Percentiles rank a stretch among this genome's conserved stretches.
Evolutionary conservation across 495 filamentous ascomycete genomes (phyloP).

Genomic region (Antarctomyces pellizariae): DNA sequence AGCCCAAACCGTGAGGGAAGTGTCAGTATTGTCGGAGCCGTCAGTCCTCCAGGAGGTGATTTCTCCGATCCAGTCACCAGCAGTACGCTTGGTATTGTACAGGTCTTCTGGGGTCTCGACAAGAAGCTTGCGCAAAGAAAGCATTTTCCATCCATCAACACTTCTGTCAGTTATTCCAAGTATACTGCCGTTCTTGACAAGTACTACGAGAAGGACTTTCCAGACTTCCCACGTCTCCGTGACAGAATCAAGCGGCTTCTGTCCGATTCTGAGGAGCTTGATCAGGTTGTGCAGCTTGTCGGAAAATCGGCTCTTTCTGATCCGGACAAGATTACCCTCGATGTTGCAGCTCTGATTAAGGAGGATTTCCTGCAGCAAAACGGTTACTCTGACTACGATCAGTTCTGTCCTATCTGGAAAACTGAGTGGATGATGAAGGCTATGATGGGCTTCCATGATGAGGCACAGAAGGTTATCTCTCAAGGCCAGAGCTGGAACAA

Average conservation of each 20-base stretch:
- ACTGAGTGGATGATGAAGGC: slow-evolving; percentile 99
- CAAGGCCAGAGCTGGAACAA: slow-evolving; percentile 80
- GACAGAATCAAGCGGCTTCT: slow-evolving; percentile 84
- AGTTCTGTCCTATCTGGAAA: slow-evolving; percentile 99
- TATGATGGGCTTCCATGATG: slow-evolving; percentile 94
- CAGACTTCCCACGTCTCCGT: slow-evolving; percentile 81
- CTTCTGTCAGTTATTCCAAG: slow-evolving; percentile 87
- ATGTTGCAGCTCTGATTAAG: slow-evolving; percentile 80
- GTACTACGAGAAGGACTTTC: slow-evolving; percentile 78
- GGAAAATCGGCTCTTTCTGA: slow-evolving; percentile 93
- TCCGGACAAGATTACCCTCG: slow-evolving; percentile 93
- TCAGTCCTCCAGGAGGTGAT: slow-evolving; percentile 93
- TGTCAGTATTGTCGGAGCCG: slow-evolving; percentile 94
- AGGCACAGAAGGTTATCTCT: slow-evolving; percentile 82
- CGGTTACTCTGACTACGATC: slow-evolving; percentile 95
- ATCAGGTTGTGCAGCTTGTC: slow-evolving; percentile 96
- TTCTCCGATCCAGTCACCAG: slow-evolving; percentile 97
- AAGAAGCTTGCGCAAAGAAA: slow-evolving; percentile 98
- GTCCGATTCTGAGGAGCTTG: slow-evolving; percentile 84
- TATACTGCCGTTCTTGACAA: slow-evolving; percentile 72
- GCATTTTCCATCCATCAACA: slow-evolving; percentile 98
- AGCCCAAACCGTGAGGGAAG: slow-evolving; percentile 71
- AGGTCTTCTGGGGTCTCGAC: slow-evolving; percentile 98
- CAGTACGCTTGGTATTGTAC: slow-evolving; percentile 87
- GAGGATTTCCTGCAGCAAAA: slow-evolving; percentile 99